These are phyloP conservation scores for Marasmius tenuissimus DNA, from an alignment of 1,284 basidiomycete genomes.

Conservation along the genomic window DNA sequence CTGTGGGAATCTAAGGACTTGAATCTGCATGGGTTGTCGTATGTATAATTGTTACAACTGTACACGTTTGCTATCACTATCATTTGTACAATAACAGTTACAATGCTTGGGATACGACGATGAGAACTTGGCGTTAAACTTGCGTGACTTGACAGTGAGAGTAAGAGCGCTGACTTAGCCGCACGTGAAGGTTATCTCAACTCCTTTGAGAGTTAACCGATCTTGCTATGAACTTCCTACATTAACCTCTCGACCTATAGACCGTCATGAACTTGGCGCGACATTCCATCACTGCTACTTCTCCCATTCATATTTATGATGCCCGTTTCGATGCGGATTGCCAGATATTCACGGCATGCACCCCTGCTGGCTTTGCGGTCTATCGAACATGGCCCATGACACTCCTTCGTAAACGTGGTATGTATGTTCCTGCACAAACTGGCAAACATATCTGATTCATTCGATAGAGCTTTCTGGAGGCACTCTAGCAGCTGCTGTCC, in stretches of 20 bases:
- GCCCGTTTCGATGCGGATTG: conserved; percentile 78
- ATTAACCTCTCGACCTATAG: conserved; percentile 6
- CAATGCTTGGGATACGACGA: neutral
- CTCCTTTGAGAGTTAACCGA: too few species aligned
- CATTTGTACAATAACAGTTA: neutral
- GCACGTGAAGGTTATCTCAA: too few species aligned
- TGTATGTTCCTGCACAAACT: conserved; percentile 16
- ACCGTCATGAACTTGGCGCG: conserved; percentile 83
- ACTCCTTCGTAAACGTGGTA: conserved; percentile 80
- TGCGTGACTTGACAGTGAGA: neutral
- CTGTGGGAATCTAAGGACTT: neutral
- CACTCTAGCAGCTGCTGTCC: conserved; percentile 76
- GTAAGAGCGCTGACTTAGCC: neutral
- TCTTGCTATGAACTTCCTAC: neutral
- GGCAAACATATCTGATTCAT: conserved; percentile 11
- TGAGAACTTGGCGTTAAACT: neutral
- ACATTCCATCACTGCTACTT: conserved; percentile 80
- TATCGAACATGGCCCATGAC: conserved; percentile 81
- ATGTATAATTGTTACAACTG: neutral
- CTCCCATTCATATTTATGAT: conserved; percentile 75
- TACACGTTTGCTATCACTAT: neutral
- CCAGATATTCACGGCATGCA: conserved; percentile 81
- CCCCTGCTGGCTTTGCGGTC: conserved; percentile 84
- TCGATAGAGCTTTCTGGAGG: conserved; percentile 72
- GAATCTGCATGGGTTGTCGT: neutral